Evolutionary conservation across 1,284 basidiomycete genomes (phyloP).

Genomic region (Meira nashicola): DNA sequence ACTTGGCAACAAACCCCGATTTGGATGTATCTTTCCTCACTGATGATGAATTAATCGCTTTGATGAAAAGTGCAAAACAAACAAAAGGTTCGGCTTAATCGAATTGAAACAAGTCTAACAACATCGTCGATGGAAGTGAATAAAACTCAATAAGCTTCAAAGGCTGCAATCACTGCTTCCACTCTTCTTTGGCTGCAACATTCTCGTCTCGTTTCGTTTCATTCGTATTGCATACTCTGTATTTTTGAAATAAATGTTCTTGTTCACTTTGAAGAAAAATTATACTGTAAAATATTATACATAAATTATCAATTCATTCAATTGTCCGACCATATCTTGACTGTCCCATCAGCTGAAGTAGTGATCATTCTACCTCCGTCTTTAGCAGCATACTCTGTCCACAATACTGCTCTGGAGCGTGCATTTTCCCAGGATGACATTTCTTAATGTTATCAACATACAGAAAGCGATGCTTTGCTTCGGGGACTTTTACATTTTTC

Average conservation of each 20-base stretch:
- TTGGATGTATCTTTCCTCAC: constrained; percentile 5
- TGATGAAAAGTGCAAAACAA: constrained; percentile 1
- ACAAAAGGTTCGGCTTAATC: constrained; percentile 3
- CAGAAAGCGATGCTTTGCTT: too few relatives aligned
- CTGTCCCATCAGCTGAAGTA: constrained; percentile 64
- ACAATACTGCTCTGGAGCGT: constrained; percentile 71
- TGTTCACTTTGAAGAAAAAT: too few relatives aligned
- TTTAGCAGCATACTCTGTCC: constrained; percentile 71
- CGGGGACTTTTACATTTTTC: too few relatives aligned
- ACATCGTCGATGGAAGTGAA: too few relatives aligned
- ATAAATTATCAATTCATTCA: too few relatives aligned
- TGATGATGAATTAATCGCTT: constrained; percentile 6
- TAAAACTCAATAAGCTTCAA: too few relatives aligned
- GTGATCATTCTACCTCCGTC: constrained; percentile 65
- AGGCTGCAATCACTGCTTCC: too few relatives aligned
- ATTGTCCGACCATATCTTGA: constrained; percentile 35
- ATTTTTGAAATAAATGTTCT: not conserved
- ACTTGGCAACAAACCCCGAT: not conserved
- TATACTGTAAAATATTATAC: too few relatives aligned
- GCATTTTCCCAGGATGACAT: too few relatives aligned
- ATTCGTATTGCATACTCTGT: not conserved
- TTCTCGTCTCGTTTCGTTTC: too few relatives aligned
- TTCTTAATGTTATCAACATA: too few relatives aligned
- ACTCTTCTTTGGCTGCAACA: too few relatives aligned
- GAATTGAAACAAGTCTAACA: not conserved